Percentiles rank a stretch among this genome's conserved stretches.
Conservation (phyloP, 2,329 filamentous ascomycete genomes). For the Zasmidium citrigriseum region DNA sequence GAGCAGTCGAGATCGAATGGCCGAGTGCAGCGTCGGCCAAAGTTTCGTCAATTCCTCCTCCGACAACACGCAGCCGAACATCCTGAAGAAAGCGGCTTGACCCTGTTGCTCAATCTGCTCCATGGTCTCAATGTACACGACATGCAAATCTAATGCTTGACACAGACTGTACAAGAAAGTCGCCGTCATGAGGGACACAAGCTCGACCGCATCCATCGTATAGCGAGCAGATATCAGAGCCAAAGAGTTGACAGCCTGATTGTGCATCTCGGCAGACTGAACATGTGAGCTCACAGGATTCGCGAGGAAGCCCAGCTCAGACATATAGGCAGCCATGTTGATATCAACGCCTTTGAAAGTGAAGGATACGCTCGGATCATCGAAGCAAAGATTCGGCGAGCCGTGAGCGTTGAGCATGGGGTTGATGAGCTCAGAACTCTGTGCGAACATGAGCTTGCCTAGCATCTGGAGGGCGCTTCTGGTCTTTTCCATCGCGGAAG, state of each 20-base stretch:
- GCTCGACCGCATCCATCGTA: conserved; percentile 27
- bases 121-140: conserved; percentile 22
- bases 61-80: no score
- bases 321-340: conserved; percentile 64
- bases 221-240: conserved; percentile 42
- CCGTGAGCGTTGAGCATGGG: conserved; percentile 60
- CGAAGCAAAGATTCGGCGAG: conserved; percentile 61
- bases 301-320: conserved; percentile 49
- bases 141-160: conserved; percentile 29
- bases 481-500: conserved; percentile 47
- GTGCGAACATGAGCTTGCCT: conserved; percentile 65
- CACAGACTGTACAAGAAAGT: conserved; percentile 25
- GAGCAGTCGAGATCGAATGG: conserved; percentile 10
- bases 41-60: no score
- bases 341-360: conserved; percentile 67
- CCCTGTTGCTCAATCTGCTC: conserved; percentile 3
- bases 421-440: conserved; percentile 65
- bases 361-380: conserved; percentile 57
- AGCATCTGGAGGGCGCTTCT: conserved; percentile 54
- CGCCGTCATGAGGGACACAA: conserved; percentile 25
- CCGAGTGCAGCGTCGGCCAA: background rate
- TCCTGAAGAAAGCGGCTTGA: no score
- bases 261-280: conserved; percentile 66
- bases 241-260: conserved; percentile 67
- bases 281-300: conserved; percentile 65